Base-by-base conservation (phyloP, 164 flowering plant genomes). In the Vitis riparia region DNA sequence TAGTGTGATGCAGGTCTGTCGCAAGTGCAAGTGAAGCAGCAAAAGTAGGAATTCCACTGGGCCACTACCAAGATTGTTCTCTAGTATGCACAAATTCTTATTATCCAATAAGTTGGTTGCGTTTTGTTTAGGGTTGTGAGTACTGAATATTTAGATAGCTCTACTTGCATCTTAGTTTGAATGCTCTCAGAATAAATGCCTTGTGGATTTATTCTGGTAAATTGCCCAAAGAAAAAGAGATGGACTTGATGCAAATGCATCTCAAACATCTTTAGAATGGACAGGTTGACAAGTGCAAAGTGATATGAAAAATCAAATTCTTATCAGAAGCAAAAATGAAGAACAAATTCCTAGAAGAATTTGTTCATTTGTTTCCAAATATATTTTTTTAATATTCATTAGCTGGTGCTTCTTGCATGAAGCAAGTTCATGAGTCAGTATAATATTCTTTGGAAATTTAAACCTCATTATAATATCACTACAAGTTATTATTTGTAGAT, bases 1-100 rank as follows among this genome's bases (percentile, higher is more conserved):
- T 23, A 15, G 51, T 48, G 57, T 66, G 65, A 47, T 76, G 75
- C 85, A 89, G 93, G 82, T 86, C 90, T 67, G 67, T 79, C 49
- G 68, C 76, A 37, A 81, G 86, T 81, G 93, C 90, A 51, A 86
- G 84, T 79, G 90, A 87, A 73, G 93, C 93, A 68, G 90, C 89
- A 51, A 81, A 83, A 76, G 87, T 83, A n/a, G 91, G 93, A 72
- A 82, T 89, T 52, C 93, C 90, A 16, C 70, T 89, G 77, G 84
- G 76, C 59, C 67, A 75, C 3, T 79, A 79, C 51, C 66, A 69
- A 71, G 81, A 82, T 57, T 61, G 73, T 71, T 82, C 83, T 62
- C 84, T 83, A 69, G 92, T 88, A 73, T 77, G 85, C 72, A 32
- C 62, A 55, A 49, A 73, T 58, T 66, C 59, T 67, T 73, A 56